A percentile compares a stretch with the other conserved stretches of the same genome.
Evolutionary conservation across 2,329 filamentous ascomycete species (phyloP).

Genomic region (Rhinocladiella mackenziei): DNA sequence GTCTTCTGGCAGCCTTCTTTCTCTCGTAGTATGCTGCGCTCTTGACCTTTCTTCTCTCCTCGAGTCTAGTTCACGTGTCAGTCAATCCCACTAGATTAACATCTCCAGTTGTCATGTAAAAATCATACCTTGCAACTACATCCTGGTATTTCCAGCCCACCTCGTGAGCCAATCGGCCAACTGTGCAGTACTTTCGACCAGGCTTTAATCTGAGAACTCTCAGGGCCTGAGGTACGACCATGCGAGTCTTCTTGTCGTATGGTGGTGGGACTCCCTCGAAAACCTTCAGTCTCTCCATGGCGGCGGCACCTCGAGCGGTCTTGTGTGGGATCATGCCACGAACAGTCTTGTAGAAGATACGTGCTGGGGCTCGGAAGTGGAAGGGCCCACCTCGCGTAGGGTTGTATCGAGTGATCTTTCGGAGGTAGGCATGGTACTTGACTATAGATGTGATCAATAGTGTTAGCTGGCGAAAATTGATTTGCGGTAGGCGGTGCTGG

Average conservation of each 20-base stretch:
- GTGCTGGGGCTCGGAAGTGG: slow-evolving; percentile 98
- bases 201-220: slow-evolving; percentile 95
- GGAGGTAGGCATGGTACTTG: slow-evolving; percentile 99
- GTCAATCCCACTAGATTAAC: slow-evolving; percentile 1
- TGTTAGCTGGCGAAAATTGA: slow-evolving; percentile 20
- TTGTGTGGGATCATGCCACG: slow-evolving; percentile 99
- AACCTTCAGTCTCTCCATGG: slow-evolving; percentile 97
- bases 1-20: slow-evolving; percentile 94
- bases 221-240: slow-evolving; percentile 97
- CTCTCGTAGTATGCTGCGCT: slow-evolving; percentile 98
- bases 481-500: slow-evolving; percentile 5
- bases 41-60: slow-evolving; percentile 99
- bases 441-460: slow-evolving; percentile 57
- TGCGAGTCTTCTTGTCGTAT: slow-evolving; percentile 99
- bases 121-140: slow-evolving; percentile 84
- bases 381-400: slow-evolving; percentile 98
- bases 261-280: slow-evolving; percentile 99
- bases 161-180: slow-evolving; percentile 95
- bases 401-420: slow-evolving; percentile 99
- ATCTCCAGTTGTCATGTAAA: background rate
- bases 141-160: slow-evolving; percentile 99
- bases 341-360: slow-evolving; percentile 99
- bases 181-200: slow-evolving; percentile 99
- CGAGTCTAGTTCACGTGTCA: slow-evolving; percentile 61
- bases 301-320: slow-evolving; percentile 94